These are phyloP conservation scores for Gossypium arboreum DNA, from an alignment of 345 rosid species.

Conservation along the genomic window DNA sequence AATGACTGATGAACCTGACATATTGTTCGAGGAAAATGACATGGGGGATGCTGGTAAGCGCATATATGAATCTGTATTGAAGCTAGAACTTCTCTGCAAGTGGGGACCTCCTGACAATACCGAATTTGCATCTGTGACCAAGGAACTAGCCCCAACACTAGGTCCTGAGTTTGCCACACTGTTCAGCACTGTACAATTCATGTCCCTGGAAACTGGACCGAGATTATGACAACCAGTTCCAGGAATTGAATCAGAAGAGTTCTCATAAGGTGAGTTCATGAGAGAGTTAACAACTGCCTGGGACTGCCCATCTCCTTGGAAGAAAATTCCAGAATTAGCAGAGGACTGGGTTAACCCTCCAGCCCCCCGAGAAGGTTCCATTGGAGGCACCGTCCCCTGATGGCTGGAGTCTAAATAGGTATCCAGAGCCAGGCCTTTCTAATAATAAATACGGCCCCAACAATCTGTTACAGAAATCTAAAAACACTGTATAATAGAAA, in stretches of 20 bases:
- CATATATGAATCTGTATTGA: conserved; percentile 88
- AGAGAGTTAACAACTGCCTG: conserved; percentile 82
- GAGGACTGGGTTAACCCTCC: conserved; percentile 84
- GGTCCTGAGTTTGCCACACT: conserved; percentile 85
- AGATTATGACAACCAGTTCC: conserved; percentile 66
- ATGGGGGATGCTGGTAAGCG: conserved; percentile 93
- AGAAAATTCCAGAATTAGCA: conserved; percentile 88
- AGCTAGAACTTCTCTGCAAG: conserved; percentile 93
- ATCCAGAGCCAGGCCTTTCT: conserved; percentile 64
- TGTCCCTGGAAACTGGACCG: conserved; percentile 75
- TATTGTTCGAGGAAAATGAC: conserved; percentile 87
- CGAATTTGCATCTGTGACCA: conserved; percentile 95
- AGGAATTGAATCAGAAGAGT: conserved; percentile 67
- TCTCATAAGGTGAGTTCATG: conserved; percentile 73
- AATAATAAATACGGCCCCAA: conserved; percentile 32
- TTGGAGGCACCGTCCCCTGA: conserved; percentile 49
- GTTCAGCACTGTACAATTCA: conserved; percentile 74
- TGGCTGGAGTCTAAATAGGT: conserved; percentile 63
- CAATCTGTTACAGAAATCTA: conserved; percentile 42
- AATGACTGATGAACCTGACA: conserved; percentile 79
- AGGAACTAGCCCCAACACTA: conserved; percentile 88
- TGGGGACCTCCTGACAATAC: conserved; percentile 82
- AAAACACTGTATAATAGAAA: conserved; percentile 27
- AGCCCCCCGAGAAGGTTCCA: conserved; percentile 77
- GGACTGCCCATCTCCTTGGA: conserved; percentile 93